phyloP scores from a whole-genome alignment of 2,329 filamentous ascomycete species.

The Drechslera avenae region DNA sequence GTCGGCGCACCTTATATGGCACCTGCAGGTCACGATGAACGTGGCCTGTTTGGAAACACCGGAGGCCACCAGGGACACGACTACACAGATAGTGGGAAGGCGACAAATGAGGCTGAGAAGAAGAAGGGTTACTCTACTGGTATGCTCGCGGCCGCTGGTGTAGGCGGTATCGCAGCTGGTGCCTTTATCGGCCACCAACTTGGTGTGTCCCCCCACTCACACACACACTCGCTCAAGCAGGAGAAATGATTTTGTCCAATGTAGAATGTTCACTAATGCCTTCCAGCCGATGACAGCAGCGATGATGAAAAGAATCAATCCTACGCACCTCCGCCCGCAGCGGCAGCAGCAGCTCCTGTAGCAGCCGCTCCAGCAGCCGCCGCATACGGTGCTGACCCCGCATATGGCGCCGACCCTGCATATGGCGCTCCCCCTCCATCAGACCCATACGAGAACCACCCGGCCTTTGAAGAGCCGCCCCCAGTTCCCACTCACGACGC shows the following conservation, averaged over 20 bases:
- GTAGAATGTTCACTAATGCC: conserved; percentile 12
- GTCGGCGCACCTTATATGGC: conserved; percentile 31
- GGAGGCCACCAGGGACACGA: conserved; percentile 33
- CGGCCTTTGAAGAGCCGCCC: conserved; percentile 34
- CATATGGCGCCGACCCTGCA: conserved; percentile 16
- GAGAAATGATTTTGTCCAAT: not conserved
- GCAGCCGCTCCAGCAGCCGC: conserved; percentile 25
- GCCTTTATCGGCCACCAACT: conserved; percentile 62
- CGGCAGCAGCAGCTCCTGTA: conserved; percentile 20
- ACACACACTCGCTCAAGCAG: not conserved
- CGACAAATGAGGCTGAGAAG: conserved; percentile 39
- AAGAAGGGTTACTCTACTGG: conserved; percentile 52
- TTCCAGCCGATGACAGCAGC: conserved; percentile 28
- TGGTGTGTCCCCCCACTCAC: conserved; percentile 52
- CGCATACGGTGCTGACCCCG: conserved; percentile 16
- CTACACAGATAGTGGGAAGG: conserved; percentile 30
- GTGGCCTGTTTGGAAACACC: conserved; percentile 37
- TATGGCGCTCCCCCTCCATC: conserved; percentile 18
- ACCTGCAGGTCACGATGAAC: conserved; percentile 33
- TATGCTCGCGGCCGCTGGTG: conserved; percentile 61
- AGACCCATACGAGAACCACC: conserved; percentile 20
- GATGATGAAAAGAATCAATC: conserved; percentile 38
- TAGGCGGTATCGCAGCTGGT: conserved; percentile 65
- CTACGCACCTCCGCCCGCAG: conserved; percentile 23
- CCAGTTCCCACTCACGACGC: conserved; percentile 50